Conservation (phyloP, 108 stramenopile species). For the Aurantiochytrium sp. region DNA sequence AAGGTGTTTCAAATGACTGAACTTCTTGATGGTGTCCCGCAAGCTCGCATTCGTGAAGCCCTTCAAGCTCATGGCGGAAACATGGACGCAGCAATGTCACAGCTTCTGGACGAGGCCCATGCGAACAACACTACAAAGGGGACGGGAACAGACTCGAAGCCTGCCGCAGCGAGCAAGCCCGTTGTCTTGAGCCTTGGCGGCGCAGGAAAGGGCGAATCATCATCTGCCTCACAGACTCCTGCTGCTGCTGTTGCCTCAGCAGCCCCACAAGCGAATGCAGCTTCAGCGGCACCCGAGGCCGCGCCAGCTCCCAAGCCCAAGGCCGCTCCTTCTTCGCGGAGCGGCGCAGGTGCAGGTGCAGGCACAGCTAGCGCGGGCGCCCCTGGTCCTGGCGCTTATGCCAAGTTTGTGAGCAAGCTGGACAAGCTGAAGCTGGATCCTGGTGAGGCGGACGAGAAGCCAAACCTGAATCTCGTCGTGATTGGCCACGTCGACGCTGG, state of each 20-base stretch:
- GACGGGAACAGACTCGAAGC: not conserved
- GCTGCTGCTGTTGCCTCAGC: not conserved
- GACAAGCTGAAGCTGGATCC: constrained; percentile 30
- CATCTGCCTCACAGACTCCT: not conserved
- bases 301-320: not conserved
- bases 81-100: not conserved
- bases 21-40: not conserved
- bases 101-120: not conserved
- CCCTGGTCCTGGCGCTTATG: not conserved
- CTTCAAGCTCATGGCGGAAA: not conserved
- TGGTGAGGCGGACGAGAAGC: constrained; percentile 12
- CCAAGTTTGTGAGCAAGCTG: constrained; percentile 37
- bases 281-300: not conserved
- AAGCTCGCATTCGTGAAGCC: not conserved
- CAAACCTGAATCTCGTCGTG: not conserved
- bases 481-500: constrained; percentile 71
- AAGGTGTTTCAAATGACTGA: not conserved
- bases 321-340: not conserved
- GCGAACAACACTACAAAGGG: not conserved
- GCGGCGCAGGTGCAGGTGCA: not conserved
- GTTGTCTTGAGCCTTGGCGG: not conserved
- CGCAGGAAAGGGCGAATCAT: not conserved
- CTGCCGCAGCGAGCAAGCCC: not conserved
- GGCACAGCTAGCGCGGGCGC: not conserved
- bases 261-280: not conserved